Evolutionary conservation across 805 yeast genomes (phyloP).

Genomic region (Pichia deserticola): DNA sequence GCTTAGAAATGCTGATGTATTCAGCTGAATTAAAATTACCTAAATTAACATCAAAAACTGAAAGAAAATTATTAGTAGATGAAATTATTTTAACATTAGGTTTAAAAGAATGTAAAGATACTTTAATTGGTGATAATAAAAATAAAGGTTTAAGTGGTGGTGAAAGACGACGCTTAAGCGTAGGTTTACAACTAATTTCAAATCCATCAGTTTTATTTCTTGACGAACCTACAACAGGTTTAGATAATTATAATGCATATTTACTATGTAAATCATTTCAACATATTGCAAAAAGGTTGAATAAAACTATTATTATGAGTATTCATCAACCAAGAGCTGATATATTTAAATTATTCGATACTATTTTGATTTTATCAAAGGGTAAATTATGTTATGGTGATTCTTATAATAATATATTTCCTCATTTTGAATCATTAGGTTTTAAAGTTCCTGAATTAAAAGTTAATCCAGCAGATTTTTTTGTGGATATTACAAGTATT

Average conservation of each 20-base stretch:
- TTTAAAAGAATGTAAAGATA: slow-evolving; percentile 53
- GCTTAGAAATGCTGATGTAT: slow-evolving; percentile 58
- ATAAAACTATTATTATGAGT: slow-evolving; percentile 66
- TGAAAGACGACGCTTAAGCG: slow-evolving; percentile 68
- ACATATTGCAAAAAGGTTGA: slow-evolving; percentile 42
- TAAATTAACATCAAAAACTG: slow-evolving; percentile 32
- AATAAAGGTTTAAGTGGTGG: slow-evolving; percentile 75
- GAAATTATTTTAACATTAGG: slow-evolving; percentile 60
- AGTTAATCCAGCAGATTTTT: slow-evolving; percentile 56
- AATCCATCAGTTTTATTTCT: slow-evolving; percentile 71
- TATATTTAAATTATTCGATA: slow-evolving; percentile 61
- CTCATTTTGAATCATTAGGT: slow-evolving; percentile 44
- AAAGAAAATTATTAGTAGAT: slow-evolving; percentile 44
- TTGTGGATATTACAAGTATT: slow-evolving; percentile 50
- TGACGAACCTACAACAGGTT: slow-evolving; percentile 86
- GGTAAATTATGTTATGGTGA: slow-evolving; percentile 47
- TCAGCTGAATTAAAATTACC: slow-evolving; percentile 70
- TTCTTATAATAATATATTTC: slow-evolving; percentile 32
- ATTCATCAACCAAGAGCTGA: slow-evolving; percentile 84
- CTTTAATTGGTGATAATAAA: slow-evolving; percentile 45
- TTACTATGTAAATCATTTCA: slow-evolving; percentile 55
- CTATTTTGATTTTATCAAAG: slow-evolving; percentile 58
- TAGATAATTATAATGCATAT: slow-evolving; percentile 72
- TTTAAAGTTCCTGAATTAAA: slow-evolving; percentile 33
- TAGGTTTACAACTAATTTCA: slow-evolving; percentile 69